These are phyloP conservation scores for Arthrinium phaeospermum DNA, from an alignment of 2,329 filamentous ascomycete species.

Conservation along the genomic window DNA sequence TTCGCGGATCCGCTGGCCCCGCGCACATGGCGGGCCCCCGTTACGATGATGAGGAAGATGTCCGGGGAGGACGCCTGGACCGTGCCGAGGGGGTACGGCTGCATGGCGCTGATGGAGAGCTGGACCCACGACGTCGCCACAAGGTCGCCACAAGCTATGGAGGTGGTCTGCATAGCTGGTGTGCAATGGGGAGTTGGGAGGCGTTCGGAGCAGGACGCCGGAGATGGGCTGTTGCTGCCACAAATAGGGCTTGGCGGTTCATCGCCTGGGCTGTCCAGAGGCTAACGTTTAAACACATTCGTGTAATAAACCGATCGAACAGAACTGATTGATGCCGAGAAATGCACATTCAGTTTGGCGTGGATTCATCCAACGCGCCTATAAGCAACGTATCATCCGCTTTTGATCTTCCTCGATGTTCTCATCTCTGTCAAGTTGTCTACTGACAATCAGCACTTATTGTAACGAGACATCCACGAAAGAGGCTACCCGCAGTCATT, in stretches of 20 bases:
- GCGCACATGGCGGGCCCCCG: conserved; percentile 39
- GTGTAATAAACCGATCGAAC: neutral
- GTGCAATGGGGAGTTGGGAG: conserved; percentile 16
- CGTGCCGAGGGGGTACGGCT: conserved; percentile 51
- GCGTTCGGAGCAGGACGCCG: neutral
- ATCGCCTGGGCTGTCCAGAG: conserved; percentile 33
- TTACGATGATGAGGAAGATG: conserved; percentile 35
- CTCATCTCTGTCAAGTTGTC: neutral
- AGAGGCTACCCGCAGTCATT: conserved; percentile 30
- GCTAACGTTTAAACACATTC: conserved; percentile 19
- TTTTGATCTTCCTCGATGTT: neutral
- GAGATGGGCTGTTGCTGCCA: neutral
- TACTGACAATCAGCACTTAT: neutral
- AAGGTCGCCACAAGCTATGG: conserved; percentile 38
- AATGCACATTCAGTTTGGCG: conserved; percentile 34
- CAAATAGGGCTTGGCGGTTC: conserved; percentile 18
- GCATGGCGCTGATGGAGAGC: conserved; percentile 42
- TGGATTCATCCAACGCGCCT: conserved; percentile 31
- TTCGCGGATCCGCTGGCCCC: conserved; percentile 40
- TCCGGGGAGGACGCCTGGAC: conserved; percentile 45
- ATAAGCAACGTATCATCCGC: conserved; percentile 19
- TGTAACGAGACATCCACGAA: neutral
- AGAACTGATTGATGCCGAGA: neutral
- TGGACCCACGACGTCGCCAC: conserved; percentile 41
- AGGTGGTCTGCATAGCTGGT: conserved; percentile 35